phyloP scores from a whole-genome alignment of 306 rosid genomes.

The Malus domestica region DNA sequence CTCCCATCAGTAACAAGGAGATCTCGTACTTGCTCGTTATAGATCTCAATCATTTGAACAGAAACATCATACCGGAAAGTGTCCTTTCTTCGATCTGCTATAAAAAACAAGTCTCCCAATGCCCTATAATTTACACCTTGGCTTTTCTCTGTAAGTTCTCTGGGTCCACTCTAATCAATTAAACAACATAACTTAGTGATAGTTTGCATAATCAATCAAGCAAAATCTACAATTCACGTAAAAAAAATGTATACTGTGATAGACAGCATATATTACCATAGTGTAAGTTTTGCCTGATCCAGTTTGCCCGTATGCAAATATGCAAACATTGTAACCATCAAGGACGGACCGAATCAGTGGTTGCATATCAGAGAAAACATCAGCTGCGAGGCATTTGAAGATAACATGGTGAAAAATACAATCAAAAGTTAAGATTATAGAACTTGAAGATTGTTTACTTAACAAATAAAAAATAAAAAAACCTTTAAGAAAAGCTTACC shows the following conservation, averaged over 20 bases:
- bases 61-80: slow-evolving; percentile 71
- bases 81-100: slow-evolving; percentile 76
- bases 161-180: slow-evolving; percentile 67
- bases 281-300: slow-evolving; percentile 90
- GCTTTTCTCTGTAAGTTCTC: slow-evolving; percentile 78
- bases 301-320: slow-evolving; percentile 89
- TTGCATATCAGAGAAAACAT: slow-evolving; percentile 82
- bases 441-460: neutral
- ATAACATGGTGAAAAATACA: neutral
- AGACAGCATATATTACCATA: slow-evolving; percentile 46
- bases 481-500: slow-evolving; percentile 7
- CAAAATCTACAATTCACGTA: neutral
- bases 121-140: slow-evolving; percentile 96
- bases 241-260: neutral
- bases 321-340: slow-evolving; percentile 86
- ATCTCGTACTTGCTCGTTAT: slow-evolving; percentile 96
- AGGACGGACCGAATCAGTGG: slow-evolving; percentile 85
- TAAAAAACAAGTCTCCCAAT: slow-evolving; percentile 70
- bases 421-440: slow-evolving; percentile 4
- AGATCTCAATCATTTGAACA: slow-evolving; percentile 96
- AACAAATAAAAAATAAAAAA: neutral
- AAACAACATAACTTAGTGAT: neutral
- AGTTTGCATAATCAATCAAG: neutral
- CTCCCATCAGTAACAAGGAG: slow-evolving; percentile 78
- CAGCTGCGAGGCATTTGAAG: slow-evolving; percentile 42